These are phyloP conservation scores for Populus ilicifolia DNA, from an alignment of 345 rosid species.

Conservation along the genomic window DNA sequence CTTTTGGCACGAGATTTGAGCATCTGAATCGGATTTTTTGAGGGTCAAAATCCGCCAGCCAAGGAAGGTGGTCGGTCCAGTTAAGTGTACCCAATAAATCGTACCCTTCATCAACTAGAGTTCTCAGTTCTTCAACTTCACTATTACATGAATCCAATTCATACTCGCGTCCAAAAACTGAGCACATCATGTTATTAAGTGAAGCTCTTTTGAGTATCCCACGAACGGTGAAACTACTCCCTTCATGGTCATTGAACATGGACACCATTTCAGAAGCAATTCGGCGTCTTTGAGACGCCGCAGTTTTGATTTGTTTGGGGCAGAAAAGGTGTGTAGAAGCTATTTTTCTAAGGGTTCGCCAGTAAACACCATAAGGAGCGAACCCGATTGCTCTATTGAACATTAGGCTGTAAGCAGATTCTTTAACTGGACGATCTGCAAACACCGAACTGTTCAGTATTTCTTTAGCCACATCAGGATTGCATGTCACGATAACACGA, in stretches of 20 bases:
- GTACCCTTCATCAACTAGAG: constrained; percentile 65
- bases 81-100: constrained; percentile 55
- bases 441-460: constrained; percentile 60
- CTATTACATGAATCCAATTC: constrained; percentile 26
- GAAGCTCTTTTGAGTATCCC: constrained; percentile 61
- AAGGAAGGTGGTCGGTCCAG: constrained; percentile 70
- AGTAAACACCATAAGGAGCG: constrained; percentile 70
- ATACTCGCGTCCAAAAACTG: constrained; percentile 62
- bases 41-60: constrained; percentile 60
- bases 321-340: constrained; percentile 60
- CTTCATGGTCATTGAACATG: constrained; percentile 12
- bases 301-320: constrained; percentile 49
- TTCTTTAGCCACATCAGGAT: constrained; percentile 65
- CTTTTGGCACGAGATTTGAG: constrained; percentile 57
- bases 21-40: constrained; percentile 67
- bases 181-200: constrained; percentile 71
- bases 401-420: constrained; percentile 69
- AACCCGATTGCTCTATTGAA: constrained; percentile 76
- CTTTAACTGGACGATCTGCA: constrained; percentile 71
- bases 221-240: constrained; percentile 37
- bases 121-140: constrained; percentile 43
- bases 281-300: constrained; percentile 38
- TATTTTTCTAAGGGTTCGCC: constrained; percentile 65
- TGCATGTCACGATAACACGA: constrained; percentile 58
- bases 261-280: constrained; percentile 52